These are phyloP conservation scores for Populus hybrid DNA, from an alignment of 441 rosid genomes.

Conservation along the genomic window DNA sequence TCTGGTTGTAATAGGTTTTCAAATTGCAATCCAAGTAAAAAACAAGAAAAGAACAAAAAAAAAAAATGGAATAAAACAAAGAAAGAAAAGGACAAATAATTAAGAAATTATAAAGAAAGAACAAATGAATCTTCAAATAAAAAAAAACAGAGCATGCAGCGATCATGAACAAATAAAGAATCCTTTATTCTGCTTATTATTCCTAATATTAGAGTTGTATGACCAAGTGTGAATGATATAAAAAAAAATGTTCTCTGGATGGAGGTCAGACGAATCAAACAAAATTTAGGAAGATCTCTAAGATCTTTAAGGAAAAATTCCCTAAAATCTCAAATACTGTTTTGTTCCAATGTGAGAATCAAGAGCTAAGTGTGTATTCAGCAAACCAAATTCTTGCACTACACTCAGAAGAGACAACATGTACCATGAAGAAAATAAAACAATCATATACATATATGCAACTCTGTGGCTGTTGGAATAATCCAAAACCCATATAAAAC, in stretches of 20 bases:
- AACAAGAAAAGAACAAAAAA: no score
- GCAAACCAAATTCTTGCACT: not conserved
- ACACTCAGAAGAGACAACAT: not conserved
- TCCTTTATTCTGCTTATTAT: not conserved
- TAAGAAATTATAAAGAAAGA: no score
- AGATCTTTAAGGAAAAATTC: no score
- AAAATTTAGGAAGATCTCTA: not conserved
- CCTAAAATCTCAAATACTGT: no score
- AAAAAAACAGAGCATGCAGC: no score
- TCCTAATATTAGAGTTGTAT: not conserved
- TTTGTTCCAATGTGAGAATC: not conserved
- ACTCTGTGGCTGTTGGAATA: not conserved
- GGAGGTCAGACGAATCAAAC: not conserved
- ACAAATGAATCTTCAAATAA: no score
- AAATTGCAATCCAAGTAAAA: not conserved
- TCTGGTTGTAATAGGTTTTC: not conserved
- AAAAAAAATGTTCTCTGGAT: no score
- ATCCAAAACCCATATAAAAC: not conserved
- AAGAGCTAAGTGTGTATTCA: not conserved
- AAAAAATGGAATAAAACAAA: no score
- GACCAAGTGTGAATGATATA: not conserved
- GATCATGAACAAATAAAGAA: no score
- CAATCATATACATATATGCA: not conserved
- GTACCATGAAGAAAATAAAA: not conserved
- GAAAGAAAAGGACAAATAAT: no score